Percentiles rank a stretch among this genome's conserved stretches.
Evolutionary conservation across 2,329 filamentous ascomycete species (phyloP).

Genomic region (Fusarium fracticaudum): DNA sequence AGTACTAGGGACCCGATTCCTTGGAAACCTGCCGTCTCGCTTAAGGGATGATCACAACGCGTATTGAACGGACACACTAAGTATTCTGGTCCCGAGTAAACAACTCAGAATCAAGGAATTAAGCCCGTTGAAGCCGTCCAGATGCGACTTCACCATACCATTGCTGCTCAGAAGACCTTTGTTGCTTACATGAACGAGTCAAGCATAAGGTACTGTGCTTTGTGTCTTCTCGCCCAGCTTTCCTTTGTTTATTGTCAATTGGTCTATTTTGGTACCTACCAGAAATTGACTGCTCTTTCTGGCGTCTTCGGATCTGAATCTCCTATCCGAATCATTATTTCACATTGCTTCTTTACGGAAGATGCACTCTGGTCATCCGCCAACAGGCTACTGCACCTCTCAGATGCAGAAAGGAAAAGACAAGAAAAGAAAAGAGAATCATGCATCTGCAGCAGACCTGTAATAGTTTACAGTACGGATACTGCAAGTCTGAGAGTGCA

Average conservation of each 20-base stretch:
- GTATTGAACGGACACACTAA: conserved; percentile 20
- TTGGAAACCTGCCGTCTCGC: conserved; percentile 13
- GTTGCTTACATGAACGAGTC: conserved; percentile 5
- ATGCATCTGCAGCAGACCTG: conserved; percentile 6
- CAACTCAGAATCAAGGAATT: conserved; percentile 3
- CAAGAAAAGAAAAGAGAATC: conserved; percentile 17
- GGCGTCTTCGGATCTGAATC: not conserved
- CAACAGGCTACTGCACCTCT: conserved; percentile 10
- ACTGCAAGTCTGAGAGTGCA: conserved; percentile 16
- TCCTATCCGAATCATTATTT: conserved; percentile 18
- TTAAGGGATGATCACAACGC: conserved; percentile 7
- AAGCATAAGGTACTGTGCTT: not conserved
- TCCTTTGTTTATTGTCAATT: conserved; percentile 20
- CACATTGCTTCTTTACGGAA: conserved; percentile 27
- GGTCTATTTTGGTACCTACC: not conserved
- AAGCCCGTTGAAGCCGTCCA: not conserved
- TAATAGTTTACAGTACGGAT: not conserved
- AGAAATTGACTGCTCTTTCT: not conserved
- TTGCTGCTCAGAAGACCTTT: not conserved
- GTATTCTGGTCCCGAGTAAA: conserved; percentile 10
- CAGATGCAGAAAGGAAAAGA: conserved; percentile 19
- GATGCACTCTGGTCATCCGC: conserved; percentile 2
- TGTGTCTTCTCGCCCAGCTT: not conserved
- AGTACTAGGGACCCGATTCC: conserved; percentile 30
- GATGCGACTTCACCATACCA: conserved; percentile 29